These are phyloP conservation scores for Termitomyces sp. DNA, from an alignment of 1,284 basidiomycete species.

Conservation along the genomic window DNA sequence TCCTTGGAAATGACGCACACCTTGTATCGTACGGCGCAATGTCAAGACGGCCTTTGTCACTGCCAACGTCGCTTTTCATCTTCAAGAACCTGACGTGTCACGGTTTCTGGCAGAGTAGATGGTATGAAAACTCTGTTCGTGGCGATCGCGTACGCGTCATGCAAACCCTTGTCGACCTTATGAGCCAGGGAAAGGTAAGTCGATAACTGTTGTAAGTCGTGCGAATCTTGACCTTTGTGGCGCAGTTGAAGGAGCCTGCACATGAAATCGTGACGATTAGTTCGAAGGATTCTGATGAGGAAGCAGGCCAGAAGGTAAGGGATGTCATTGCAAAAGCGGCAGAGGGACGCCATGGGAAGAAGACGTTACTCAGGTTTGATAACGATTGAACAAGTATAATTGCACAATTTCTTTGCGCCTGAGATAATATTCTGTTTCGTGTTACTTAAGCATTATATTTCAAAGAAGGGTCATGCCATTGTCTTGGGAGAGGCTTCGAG, in stretches of 20 bases:
- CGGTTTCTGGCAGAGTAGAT: conserved; percentile 75
- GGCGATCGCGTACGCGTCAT: conserved; percentile 45
- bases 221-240: neutral
- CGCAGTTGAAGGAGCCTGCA: conserved; percentile 58
- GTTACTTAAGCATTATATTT: neutral
- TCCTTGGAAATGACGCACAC: conserved; percentile 61
- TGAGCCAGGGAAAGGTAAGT: conserved; percentile 51
- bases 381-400: conserved; percentile 7
- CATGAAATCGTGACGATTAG: conserved; percentile 60
- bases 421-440: too few relatives aligned
- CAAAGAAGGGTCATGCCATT: neutral
- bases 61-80: conserved; percentile 79
- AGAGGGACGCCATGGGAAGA: conserved; percentile 61
- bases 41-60: conserved; percentile 73
- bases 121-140: conserved; percentile 50
- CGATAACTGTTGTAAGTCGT: neutral
- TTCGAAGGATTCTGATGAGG: conserved; percentile 44
- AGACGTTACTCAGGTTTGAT: conserved; percentile 60
- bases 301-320: conserved; percentile 44
- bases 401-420: too few relatives aligned
- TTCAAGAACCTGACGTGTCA: conserved; percentile 72
- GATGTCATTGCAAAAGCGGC: conserved; percentile 43
- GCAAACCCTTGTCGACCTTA: conserved; percentile 43
- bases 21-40: conserved; percentile 86
- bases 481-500: neutral